These are phyloP conservation scores for Astrothelium macrocarpum DNA, from an alignment of 495 filamentous ascomycete genomes.

Conservation along the genomic window DNA sequence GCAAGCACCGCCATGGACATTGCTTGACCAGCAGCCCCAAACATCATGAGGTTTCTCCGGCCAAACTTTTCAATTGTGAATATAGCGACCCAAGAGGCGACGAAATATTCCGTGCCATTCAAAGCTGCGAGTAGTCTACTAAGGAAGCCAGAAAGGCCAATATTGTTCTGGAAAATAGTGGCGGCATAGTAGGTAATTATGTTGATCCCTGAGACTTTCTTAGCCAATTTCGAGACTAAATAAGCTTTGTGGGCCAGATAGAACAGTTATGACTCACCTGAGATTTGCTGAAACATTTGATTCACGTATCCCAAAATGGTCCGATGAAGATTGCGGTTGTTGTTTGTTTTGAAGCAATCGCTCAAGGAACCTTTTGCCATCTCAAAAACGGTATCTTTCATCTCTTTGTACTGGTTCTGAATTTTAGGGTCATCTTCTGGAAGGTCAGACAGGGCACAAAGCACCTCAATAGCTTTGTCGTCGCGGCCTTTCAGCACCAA, in stretches of 20 bases:
- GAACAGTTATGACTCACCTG: no score
- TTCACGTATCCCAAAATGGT: conserved; percentile 62
- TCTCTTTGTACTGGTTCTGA: conserved; percentile 37
- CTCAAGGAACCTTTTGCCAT: conserved; percentile 55
- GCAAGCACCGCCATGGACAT: conserved; percentile 42
- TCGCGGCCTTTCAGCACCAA: conserved; percentile 22
- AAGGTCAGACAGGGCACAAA: conserved; percentile 28
- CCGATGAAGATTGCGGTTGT: conserved; percentile 67
- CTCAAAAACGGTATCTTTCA: conserved; percentile 68
- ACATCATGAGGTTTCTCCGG: conserved; percentile 45
- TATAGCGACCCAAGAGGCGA: conserved; percentile 41
- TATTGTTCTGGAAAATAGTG: conserved; percentile 49
- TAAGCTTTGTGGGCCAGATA: no score
- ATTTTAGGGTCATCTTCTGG: conserved; percentile 28
- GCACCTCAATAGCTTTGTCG: conserved; percentile 23
- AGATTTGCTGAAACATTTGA: conserved; percentile 69
- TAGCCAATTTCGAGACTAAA: conserved; percentile 28
- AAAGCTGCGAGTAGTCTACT: conserved; percentile 34
- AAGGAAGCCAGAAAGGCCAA: conserved; percentile 37
- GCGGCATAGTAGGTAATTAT: conserved; percentile 53
- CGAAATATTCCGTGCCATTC: conserved; percentile 45
- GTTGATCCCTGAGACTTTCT: conserved; percentile 52
- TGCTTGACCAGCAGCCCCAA: conserved; percentile 42
- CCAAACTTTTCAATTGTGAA: conserved; percentile 46
- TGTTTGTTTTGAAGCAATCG: conserved; percentile 63